phyloP scores from a whole-genome alignment of 2,329 filamentous ascomycete genomes.

The Alternaria burnsii region DNA sequence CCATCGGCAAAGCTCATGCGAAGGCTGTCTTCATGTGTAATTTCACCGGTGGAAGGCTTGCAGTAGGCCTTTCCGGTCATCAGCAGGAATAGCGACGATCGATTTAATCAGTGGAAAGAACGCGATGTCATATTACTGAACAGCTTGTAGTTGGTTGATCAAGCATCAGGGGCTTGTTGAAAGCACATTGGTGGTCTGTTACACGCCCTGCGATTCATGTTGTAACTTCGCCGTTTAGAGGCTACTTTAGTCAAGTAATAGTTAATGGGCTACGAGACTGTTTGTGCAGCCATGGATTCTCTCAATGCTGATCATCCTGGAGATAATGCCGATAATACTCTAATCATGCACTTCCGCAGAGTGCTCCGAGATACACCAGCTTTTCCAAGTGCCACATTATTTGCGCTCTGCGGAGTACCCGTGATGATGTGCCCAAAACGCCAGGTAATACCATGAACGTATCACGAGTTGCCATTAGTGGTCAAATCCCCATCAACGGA shows the following conservation, averaged over 20 bases:
- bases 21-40: neutral
- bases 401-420: too few species aligned
- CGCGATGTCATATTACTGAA: neutral
- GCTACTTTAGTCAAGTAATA: neutral
- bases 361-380: too few species aligned
- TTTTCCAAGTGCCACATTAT: too few species aligned
- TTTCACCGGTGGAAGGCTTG: neutral
- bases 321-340: rapidly evolving
- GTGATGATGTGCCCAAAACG: too few species aligned
- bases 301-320: rapidly evolving
- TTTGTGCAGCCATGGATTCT: neutral
- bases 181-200: neutral
- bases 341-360: too few species aligned
- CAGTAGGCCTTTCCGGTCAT: neutral
- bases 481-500: neutral
- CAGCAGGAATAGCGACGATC: neutral
- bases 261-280: neutral
- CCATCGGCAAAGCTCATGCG: neutral
- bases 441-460: neutral
- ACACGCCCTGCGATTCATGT: neutral
- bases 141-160: neutral
- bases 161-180: neutral
- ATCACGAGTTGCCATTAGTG: neutral
- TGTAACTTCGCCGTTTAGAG: neutral
- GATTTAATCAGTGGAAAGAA: neutral